Evolutionary conservation across 139 green algal genomes (phyloP), one percentile per base, ranked within the genome.

Genomic region (Haematococcus sp.): DNA sequence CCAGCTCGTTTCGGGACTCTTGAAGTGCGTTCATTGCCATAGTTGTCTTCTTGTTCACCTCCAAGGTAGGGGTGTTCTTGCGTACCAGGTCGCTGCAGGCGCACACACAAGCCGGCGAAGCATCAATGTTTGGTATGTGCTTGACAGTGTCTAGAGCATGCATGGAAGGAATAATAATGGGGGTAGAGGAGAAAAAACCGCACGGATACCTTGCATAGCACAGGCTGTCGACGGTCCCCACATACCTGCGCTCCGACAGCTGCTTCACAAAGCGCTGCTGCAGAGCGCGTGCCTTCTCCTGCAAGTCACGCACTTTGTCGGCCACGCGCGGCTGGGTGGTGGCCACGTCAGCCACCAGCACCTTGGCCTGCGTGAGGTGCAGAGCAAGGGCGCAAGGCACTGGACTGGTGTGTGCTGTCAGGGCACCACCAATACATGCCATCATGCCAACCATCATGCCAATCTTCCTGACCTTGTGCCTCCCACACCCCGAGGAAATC

Each of bases 261-360:
- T 68, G 70, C 63, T 75, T 75, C 22, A 31, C 28, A 43, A 51
- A 33, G 64, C 70, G 76, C 5, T 4, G 44, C 70, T 72, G 70
- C 76, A 78, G 64, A 0, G 9, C 64, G 11, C 65, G 63, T 17
- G 25, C 2, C 54, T 67, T 71, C 5, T 77, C 70, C 70, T 75
- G 54, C 76, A 82, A 58, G 11, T 82, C 76, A 16, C 63, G 64
- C 22, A 77, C 76, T 54, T 78, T 70, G 25, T 31, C 65, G 2
- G 43, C 76, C 52, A 70, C 70, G 1, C 70, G 70, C 0, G 65
- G 30, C 17, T 69, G 68, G 43, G 32, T 43, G 19, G 55, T 46
- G 31, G 73, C 76, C 40, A 82, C 76, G 9, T 35, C 40, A 11
- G 63, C 76, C 63, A 77, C 20, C 22, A 81, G 52, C 20, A 63